Evolutionary conservation across 2,329 filamentous ascomycete species (phyloP), one percentile per base, ranked within the genome.

Genomic region (Massarina eburnea): DNA sequence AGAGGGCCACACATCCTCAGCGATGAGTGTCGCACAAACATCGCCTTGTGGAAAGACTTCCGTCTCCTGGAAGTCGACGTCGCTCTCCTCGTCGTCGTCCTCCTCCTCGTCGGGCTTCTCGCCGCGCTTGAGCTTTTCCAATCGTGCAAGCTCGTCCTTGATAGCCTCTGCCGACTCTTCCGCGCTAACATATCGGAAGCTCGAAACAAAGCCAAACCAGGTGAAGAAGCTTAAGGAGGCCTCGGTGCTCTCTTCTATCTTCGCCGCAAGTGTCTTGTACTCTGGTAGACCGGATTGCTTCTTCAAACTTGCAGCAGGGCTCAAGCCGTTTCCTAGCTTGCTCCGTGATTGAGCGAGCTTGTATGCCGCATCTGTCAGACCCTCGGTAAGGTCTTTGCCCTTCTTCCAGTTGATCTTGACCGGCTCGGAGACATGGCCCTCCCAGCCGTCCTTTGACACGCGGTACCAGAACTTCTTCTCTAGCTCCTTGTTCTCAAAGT

Each of bases 401-500:
- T 76, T 72, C 61, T 82, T 80, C 81, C 91, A 94, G 66, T 84
- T 78, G 71, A 97, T 92, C 58, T 84, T 80, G 55, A 96, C 89
- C 5, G 92, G 92, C 76, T 95, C 90, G 19, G 86, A 91, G 46
- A 96, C 89, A 26, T 95, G 80, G 27, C 89, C 89, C 27, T 80
- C 77, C 82, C 83, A 91, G 27, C 27, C 27, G 64, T 85, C 80
- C 66, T 78, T 80, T 49, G 80, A 77, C 68, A 80, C 80, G 56
- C 91, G 84, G 79, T 86, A 90, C 81, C 86, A 92, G 74, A 97
- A 96, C 67, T 88, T 89, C 84, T 97, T 97, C 74, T 92, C 88
- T 39, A 97, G 74, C 43, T 84, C 80, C 43, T 75, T 78, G 74
- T 96, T 80, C 66, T 85, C 80, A 62, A 97, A 96, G 75, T 85